These are phyloP conservation scores for Penicillium crustosum DNA, from an alignment of 2,329 filamentous ascomycete species.

Conservation along the genomic window DNA sequence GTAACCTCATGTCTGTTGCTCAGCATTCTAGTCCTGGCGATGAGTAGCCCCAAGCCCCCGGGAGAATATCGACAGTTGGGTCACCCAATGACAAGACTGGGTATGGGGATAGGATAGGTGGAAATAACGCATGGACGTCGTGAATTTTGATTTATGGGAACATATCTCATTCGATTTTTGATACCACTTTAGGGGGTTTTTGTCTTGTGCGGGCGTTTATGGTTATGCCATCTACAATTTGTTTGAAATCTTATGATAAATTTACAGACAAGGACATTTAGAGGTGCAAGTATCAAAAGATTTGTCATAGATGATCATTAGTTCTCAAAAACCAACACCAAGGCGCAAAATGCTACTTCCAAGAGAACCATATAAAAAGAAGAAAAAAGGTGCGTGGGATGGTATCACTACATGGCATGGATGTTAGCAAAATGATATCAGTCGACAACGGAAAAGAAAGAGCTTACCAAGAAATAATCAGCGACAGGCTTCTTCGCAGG, in stretches of 20 bases:
- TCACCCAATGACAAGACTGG: not conserved
- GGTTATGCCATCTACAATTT: not conserved
- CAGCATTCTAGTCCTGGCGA: not conserved
- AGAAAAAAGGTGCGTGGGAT: constrained; percentile 15
- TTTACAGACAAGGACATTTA: not conserved
- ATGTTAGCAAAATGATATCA: constrained; percentile 11
- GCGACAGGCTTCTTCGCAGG: constrained; percentile 97
- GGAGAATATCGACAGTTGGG: constrained; percentile 1
- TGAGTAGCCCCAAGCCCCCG: constrained; percentile 1
- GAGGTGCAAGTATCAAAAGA: constrained; percentile 1
- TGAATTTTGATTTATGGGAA: not conserved
- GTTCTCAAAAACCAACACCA: constrained; percentile 23
- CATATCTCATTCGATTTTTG: not conserved
- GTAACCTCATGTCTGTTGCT: constrained; percentile 2
- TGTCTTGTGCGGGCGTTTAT: not conserved
- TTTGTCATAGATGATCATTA: constrained; percentile 28
- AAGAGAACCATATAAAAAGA: constrained; percentile 15
- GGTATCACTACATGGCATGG: constrained; percentile 21
- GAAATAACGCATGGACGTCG: constrained; percentile 5
- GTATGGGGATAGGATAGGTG: constrained; percentile 16
- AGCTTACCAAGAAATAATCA: constrained; percentile 78
- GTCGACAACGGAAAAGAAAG: not conserved
- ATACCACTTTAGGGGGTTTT: not conserved
- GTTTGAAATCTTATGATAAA: not conserved
- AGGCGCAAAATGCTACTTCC: constrained; percentile 22